phyloP scores from a whole-genome alignment of 2,329 filamentous ascomycete genomes.

The Cadophora gregata region DNA sequence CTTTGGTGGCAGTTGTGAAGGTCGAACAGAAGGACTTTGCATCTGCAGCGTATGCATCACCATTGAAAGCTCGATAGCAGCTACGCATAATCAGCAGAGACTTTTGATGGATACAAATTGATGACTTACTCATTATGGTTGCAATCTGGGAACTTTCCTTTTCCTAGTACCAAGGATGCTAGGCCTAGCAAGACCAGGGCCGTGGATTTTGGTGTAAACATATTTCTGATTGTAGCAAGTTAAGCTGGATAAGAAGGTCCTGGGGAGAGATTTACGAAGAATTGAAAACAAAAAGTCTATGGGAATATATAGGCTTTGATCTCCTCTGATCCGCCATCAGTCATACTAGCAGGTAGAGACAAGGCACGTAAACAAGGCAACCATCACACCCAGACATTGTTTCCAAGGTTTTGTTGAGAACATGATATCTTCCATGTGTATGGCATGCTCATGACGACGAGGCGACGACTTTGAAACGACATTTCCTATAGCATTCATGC shows the following conservation, averaged over 20 bases:
- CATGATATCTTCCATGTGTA: not conserved
- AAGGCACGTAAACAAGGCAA: not conserved
- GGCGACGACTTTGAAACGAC: not conserved
- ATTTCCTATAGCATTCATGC: not conserved
- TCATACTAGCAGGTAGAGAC: not conserved
- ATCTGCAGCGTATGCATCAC: conserved; percentile 20
- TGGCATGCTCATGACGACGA: conserved; percentile 1
- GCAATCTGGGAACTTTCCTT: not conserved
- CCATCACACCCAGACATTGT: not conserved
- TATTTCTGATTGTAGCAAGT: not conserved
- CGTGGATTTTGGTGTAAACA: not conserved
- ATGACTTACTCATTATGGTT: conserved; percentile 1
- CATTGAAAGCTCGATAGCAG: conserved; percentile 33
- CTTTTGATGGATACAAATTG: too few relatives aligned
- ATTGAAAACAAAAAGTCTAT: not conserved
- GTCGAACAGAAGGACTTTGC: conserved; percentile 29
- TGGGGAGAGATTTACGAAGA: not conserved
- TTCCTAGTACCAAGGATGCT: conserved; percentile 7
- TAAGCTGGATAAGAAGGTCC: not conserved
- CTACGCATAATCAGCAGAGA: conserved; percentile 14
- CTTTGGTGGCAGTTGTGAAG: conserved; percentile 29
- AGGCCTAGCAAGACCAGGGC: conserved; percentile 1
- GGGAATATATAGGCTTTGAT: not conserved
- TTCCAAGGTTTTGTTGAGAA: not conserved
- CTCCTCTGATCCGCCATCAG: not conserved